Percentiles rank a stretch among this genome's conserved stretches.
These are phyloP conservation scores for Fusarium humuli DNA, from an alignment of 2,329 filamentous ascomycete genomes.

Conservation along the genomic window DNA sequence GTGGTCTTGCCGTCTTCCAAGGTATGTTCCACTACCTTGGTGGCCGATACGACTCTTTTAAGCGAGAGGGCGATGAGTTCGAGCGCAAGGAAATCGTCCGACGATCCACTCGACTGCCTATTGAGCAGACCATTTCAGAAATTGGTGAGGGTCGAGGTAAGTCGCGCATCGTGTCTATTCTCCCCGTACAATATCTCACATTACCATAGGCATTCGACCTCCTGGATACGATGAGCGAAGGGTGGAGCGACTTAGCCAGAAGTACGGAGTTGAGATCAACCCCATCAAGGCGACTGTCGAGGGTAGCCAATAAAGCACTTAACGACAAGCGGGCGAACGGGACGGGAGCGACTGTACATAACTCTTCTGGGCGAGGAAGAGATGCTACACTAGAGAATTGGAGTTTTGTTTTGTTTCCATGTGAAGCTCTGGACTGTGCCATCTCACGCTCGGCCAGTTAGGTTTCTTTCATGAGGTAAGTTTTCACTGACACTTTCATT, in stretches of 20 bases:
- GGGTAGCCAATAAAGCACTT: slow-evolving; percentile 53
- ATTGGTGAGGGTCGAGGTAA: slow-evolving; percentile 89
- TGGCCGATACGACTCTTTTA: slow-evolving; percentile 64
- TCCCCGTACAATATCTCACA: slow-evolving; percentile 29
- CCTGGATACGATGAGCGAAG: slow-evolving; percentile 88
- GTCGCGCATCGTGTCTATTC: slow-evolving; percentile 39
- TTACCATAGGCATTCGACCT: slow-evolving; percentile 75
- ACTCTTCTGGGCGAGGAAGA: slow-evolving; percentile 52
- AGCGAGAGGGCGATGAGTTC: slow-evolving; percentile 75
- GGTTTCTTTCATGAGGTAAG: slow-evolving; percentile 43
- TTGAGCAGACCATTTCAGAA: slow-evolving; percentile 82
- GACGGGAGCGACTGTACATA: slow-evolving; percentile 52
- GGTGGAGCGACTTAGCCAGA: slow-evolving; percentile 82
- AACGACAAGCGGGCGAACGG: slow-evolving; percentile 41
- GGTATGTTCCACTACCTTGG: slow-evolving; percentile 76
- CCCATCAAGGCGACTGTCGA: slow-evolving; percentile 67
- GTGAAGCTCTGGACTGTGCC: slow-evolving; percentile 44
- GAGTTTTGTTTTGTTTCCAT: slow-evolving; percentile 52
- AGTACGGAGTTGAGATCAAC: slow-evolving; percentile 87
- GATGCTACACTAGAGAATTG: slow-evolving; percentile 56
- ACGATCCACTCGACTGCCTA: slow-evolving; percentile 77
- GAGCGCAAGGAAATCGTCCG: slow-evolving; percentile 80
- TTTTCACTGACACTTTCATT: slow-evolving; percentile 11
- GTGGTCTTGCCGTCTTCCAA: slow-evolving; percentile 66
- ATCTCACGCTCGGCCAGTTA: slow-evolving; percentile 30